Evolutionary conservation across 2,329 filamentous ascomycete genomes (phyloP).

Genomic region (Akanthomyces dipterigenus): DNA sequence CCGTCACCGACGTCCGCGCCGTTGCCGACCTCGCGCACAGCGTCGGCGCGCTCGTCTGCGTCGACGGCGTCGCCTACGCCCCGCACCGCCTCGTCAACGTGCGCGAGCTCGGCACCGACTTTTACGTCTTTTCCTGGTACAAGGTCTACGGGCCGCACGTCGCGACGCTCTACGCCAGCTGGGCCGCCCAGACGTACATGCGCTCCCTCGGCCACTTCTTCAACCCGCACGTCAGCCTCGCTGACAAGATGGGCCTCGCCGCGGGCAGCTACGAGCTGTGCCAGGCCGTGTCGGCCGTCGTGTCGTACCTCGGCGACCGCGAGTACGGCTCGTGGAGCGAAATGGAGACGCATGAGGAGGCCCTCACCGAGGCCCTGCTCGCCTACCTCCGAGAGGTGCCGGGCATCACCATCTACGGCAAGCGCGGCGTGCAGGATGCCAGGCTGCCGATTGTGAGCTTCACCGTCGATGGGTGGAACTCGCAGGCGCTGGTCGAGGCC

Average conservation of each 20-base stretch:
- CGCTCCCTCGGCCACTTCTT: constrained; percentile 59
- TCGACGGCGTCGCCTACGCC: constrained; percentile 72
- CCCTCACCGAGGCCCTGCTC: constrained; percentile 52
- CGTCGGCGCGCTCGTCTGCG: constrained; percentile 52
- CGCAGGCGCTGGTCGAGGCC: constrained; percentile 52
- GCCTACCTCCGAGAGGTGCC: constrained; percentile 47
- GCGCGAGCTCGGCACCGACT: constrained; percentile 60
- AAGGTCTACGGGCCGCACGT: constrained; percentile 77
- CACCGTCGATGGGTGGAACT: constrained; percentile 48
- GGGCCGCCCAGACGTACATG: constrained; percentile 47
- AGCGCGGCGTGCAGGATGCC: constrained; percentile 33
- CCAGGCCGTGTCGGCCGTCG: constrained; percentile 53
- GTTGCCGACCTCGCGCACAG: constrained; percentile 48
- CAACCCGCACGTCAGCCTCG: constrained; percentile 51
- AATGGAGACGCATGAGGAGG: constrained; percentile 53
- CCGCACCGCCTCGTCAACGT: constrained; percentile 68
- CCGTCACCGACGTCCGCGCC: constrained; percentile 55
- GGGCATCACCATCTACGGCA: constrained; percentile 54
- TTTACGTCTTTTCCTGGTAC: constrained; percentile 78
- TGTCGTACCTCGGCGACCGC: constrained; percentile 49
- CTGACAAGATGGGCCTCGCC: constrained; percentile 62
- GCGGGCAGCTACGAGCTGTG: constrained; percentile 65
- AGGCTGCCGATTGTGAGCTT: constrained; percentile 65
- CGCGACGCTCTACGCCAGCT: constrained; percentile 60
- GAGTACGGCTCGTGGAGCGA: constrained; percentile 37